Evolutionary conservation across 129 eudicot genomes (phyloP).

Genomic region (Rutidosis leptorrhynchoides): DNA sequence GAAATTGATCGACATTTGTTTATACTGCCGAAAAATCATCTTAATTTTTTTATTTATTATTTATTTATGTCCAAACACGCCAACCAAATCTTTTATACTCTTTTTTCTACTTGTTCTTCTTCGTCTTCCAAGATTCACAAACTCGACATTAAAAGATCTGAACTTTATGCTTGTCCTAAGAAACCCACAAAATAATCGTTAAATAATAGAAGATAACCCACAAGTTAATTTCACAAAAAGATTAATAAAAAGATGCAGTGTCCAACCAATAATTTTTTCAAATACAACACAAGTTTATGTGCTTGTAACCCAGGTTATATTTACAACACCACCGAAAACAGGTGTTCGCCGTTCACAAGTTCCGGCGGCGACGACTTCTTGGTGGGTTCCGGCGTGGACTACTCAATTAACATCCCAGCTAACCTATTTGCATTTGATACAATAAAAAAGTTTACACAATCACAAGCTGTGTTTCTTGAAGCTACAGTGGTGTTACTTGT

Average conservation of each 20-base stretch:
- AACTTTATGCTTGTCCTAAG: neutral
- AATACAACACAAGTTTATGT: conserved; percentile 58
- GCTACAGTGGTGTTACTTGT: conserved; percentile 53
- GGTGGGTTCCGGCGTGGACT: conserved; percentile 62
- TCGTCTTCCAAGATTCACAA: neutral
- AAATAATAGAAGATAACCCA: neutral
- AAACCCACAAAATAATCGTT: neutral
- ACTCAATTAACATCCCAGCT: conserved; percentile 52
- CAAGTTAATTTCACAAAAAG: neutral
- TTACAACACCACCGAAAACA: conserved; percentile 39
- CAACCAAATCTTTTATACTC: neutral
- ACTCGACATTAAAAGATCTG: neutral
- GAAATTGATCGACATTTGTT: no score
- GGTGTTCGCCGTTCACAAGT: conserved; percentile 40
- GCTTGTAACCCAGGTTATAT: conserved; percentile 79
- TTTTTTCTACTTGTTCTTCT: neutral
- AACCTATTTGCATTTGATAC: conserved; percentile 70
- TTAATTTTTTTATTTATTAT: no score
- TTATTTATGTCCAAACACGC: neutral
- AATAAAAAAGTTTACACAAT: conserved; percentile 71
- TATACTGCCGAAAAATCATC: no score
- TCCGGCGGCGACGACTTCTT: conserved; percentile 21
- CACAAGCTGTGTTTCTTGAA: conserved; percentile 85
- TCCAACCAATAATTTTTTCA: conserved; percentile 36
- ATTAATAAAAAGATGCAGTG: conserved; percentile 22